These are phyloP conservation scores for Acacia confusa DNA, from an alignment of 306 rosid species.

Conservation along the genomic window DNA sequence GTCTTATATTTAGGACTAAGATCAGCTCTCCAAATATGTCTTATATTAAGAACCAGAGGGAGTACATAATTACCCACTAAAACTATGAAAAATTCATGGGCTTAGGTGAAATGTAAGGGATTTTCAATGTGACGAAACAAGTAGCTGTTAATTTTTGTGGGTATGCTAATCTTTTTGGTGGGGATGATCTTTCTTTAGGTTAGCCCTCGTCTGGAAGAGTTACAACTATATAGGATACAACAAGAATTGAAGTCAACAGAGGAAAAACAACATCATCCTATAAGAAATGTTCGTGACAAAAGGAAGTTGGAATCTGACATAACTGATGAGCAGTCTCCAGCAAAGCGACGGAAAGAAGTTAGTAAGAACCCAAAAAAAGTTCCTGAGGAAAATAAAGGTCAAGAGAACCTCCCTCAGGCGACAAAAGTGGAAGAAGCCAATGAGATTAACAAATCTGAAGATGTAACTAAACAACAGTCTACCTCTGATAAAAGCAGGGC, in stretches of 20 bases:
- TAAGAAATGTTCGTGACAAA: slow-evolving; percentile 63
- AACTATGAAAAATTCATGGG: background rate
- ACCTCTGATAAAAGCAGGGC: slow-evolving; percentile 46
- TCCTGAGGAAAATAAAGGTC: slow-evolving; percentile 47
- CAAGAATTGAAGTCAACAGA: slow-evolving; percentile 63
- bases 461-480: slow-evolving; percentile 42
- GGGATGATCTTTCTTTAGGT: slow-evolving; percentile 47
- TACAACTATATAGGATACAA: slow-evolving; percentile 61
- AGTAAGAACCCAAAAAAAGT: slow-evolving; percentile 47
- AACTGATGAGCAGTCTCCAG: slow-evolving; percentile 48
- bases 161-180: slow-evolving; percentile 21
- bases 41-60: too few species aligned
- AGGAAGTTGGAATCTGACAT: slow-evolving; percentile 62
- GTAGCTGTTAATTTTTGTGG: background rate
- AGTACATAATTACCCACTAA: background rate
- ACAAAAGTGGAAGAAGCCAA: slow-evolving; percentile 40
- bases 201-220: slow-evolving; percentile 75
- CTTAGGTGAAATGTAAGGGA: background rate
- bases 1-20: too few species aligned
- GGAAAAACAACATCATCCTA: slow-evolving; percentile 53
- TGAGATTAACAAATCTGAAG: slow-evolving; percentile 40
- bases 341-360: slow-evolving; percentile 64
- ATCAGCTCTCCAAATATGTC: too few species aligned
- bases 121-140: background rate
- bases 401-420: slow-evolving; percentile 37